Base-by-base conservation (phyloP, 2,329 filamentous ascomycete genomes). In the Shiraia sp. region DNA sequence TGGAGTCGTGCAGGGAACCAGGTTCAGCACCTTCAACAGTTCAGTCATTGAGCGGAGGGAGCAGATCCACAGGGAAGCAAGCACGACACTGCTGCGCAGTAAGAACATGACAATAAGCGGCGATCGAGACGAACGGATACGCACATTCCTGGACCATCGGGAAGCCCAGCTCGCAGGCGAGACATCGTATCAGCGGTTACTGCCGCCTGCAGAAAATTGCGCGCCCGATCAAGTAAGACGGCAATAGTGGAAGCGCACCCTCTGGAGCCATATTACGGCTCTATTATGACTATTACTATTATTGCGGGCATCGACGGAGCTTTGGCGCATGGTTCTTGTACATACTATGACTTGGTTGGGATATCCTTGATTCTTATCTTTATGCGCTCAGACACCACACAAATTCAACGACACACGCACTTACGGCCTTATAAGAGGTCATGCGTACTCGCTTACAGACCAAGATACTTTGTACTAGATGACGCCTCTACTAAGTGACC, bases 1-100 rank as follows among this genome's bases (percentile, higher is more conserved):
- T 1, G 83, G 83, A 13, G 78, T 89, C 46, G 79, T 83, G 9
- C 90, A 96, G 68, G 83, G 83, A 25, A 83, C 82, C 3, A 78
- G 87, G 47, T 85, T 88, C 10, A 83, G 79, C 28, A 77, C 79
- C 23, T 78, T 81, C 41, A 82, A 84, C 2, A 71, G 77, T 7
- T 79, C 77, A 19, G 76, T 89, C 32, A 71, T 91, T 31, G 85
- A 85, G 56, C 75, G 87, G 49, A 76, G 83, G 62, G 83, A 83
- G 57, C 78, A 83, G 29, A 74, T 85, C 40, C 82, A 87, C 55
- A 79, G 88, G 45, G 76, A 80, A 43, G 82, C 84, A 25, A 85
- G 87, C 35, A 82, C 78, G 45, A 79, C 82, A 44, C 72, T 84
- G 32, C 75, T 83, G 61, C 75, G 75, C 44, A 76, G 79, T 51